These are phyloP conservation scores for Suillus occidentalis DNA, from an alignment of 768 basidiomycete species.

Conservation along the genomic window DNA sequence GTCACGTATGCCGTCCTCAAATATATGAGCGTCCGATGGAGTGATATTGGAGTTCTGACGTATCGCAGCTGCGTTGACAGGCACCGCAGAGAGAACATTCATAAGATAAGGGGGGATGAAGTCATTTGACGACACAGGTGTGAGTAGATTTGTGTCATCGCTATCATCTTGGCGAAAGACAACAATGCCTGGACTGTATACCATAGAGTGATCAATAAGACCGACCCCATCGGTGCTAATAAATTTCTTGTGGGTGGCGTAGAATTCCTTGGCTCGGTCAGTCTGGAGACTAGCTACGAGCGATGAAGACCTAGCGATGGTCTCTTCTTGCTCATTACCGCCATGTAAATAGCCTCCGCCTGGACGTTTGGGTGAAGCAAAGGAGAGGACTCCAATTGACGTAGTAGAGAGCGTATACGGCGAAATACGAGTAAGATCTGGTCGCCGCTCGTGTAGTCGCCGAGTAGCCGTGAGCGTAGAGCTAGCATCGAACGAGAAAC, in stretches of 20 bases:
- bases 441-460: slow-evolving; percentile 18
- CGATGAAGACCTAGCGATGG: slow-evolving; percentile 40
- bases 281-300: slow-evolving; percentile 39
- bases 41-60: slow-evolving; percentile 37
- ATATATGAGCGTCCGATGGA: slow-evolving; percentile 34
- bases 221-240: slow-evolving; percentile 38
- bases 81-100: slow-evolving; percentile 42
- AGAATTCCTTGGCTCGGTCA: slow-evolving; percentile 38
- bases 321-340: slow-evolving; percentile 47
- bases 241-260: slow-evolving; percentile 38
- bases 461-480: slow-evolving; percentile 37
- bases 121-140: slow-evolving; percentile 14
- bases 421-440: slow-evolving; percentile 12
- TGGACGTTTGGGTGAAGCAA: slow-evolving; percentile 43
- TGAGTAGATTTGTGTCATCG: slow-evolving; percentile 20
- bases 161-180: slow-evolving; percentile 42
- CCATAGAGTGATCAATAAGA: slow-evolving; percentile 47
- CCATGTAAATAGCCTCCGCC: slow-evolving; percentile 46
- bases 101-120: slow-evolving; percentile 40
- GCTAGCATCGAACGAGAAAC: slow-evolving; percentile 28
- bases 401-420: slow-evolving; percentile 24
- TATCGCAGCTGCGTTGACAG: slow-evolving; percentile 44
- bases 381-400: slow-evolving; percentile 41
- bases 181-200: slow-evolving; percentile 45
- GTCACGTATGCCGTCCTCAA: slow-evolving; percentile 38